These are phyloP conservation scores for Omphalea diandra DNA, from an alignment of 441 rosid species.

Conservation along the genomic window DNA sequence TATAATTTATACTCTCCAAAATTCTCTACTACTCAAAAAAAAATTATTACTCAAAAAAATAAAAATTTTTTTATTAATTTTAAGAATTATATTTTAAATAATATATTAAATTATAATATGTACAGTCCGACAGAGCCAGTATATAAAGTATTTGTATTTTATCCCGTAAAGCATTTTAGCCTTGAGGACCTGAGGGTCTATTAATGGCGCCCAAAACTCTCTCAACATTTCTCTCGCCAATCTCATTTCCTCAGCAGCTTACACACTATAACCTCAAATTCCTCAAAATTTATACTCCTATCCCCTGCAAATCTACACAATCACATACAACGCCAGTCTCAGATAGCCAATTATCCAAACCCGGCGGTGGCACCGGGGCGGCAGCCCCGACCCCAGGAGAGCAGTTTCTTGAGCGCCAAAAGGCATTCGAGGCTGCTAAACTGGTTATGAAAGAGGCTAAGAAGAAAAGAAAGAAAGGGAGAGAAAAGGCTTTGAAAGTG, in stretches of 20 bases:
- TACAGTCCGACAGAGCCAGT: no score
- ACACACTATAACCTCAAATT: conserved; percentile 30
- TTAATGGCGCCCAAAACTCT: conserved; percentile 59
- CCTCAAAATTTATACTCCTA: conserved; percentile 25
- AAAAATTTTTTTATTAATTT: no score
- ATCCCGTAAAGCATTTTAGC: no score
- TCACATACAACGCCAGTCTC: conserved; percentile 28
- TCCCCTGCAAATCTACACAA: conserved; percentile 42
- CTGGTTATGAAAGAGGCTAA: conserved; percentile 44
- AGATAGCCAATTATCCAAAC: conserved; percentile 29
- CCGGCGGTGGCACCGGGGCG: conserved; percentile 62
- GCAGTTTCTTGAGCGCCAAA: conserved; percentile 58
- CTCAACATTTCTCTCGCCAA: conserved; percentile 44
- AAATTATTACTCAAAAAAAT: no score
- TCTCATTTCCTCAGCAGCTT: conserved; percentile 39
- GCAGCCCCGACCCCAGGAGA: conserved; percentile 79
- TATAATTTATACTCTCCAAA: no score
- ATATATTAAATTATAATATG: no score
- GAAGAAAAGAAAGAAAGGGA: conserved; percentile 39
- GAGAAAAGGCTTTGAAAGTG: conserved; percentile 38
- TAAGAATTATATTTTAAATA: no score
- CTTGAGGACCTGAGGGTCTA: no score
- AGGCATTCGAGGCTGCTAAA: conserved; percentile 59
- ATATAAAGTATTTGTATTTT: no score
- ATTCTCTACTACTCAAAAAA: no score